phyloP scores from a whole-genome alignment of 2,329 filamentous ascomycete species.

The Fusarium pseudocircinatum region DNA sequence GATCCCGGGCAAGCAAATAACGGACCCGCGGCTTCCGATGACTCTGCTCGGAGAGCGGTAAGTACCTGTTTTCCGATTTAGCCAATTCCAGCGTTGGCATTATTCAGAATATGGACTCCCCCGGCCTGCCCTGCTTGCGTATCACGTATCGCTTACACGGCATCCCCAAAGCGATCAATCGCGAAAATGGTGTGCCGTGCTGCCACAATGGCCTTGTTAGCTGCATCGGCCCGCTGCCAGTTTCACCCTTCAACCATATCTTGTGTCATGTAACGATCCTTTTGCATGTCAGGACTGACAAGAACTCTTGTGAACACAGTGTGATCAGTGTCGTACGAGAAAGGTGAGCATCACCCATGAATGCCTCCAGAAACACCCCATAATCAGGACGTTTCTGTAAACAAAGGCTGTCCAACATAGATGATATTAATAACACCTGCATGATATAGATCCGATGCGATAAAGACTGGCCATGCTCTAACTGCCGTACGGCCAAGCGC shows the following conservation, averaged over 20 bases:
- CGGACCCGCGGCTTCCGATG: constrained; percentile 50
- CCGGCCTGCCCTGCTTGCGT: neutral
- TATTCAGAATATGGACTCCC: neutral
- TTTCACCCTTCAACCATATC: neutral
- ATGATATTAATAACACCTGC: constrained; percentile 31
- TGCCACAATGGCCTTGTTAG: neutral
- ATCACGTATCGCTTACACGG: neutral
- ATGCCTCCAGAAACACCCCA: neutral
- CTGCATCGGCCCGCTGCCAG: neutral
- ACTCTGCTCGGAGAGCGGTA: constrained; percentile 51
- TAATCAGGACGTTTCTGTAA: constrained; percentile 4
- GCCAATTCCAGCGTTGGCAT: constrained; percentile 2
- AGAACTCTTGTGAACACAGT: constrained; percentile 44
- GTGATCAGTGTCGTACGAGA: constrained; percentile 56
- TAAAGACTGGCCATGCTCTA: constrained; percentile 67
- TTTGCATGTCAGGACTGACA: constrained; percentile 5
- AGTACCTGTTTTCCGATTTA: constrained; percentile 36
- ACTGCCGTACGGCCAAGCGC: constrained; percentile 64
- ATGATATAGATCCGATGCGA: constrained; percentile 64
- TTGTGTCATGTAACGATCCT: neutral
- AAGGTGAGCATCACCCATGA: constrained; percentile 48
- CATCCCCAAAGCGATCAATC: neutral
- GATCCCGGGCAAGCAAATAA: constrained; percentile 23
- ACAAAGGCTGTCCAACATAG: neutral
- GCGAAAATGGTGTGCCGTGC: neutral